Evolutionary conservation across 495 filamentous ascomycete genomes (phyloP).

Genomic region (Cenococcum geophilum): DNA sequence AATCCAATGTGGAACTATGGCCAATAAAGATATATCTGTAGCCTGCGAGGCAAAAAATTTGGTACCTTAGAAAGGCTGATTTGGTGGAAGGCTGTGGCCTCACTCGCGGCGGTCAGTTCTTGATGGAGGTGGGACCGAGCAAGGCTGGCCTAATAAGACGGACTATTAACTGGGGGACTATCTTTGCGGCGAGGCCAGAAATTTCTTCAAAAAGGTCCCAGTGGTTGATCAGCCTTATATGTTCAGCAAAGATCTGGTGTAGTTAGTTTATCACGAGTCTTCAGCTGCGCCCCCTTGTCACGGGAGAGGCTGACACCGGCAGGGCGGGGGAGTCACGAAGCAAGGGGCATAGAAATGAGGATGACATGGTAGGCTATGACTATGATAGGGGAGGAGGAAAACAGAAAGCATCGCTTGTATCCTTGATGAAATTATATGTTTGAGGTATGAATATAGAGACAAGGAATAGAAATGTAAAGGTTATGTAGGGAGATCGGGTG

Average conservation of each 20-base stretch:
- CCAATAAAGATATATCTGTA: background rate
- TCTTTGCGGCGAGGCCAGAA: background rate
- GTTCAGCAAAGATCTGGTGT: background rate
- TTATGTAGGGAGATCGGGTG: background rate
- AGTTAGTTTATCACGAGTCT: background rate
- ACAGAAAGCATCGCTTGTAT: background rate
- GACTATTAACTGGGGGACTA: background rate
- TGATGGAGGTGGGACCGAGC: background rate
- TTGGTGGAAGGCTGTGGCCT: too few species aligned
- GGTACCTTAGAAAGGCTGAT: background rate
- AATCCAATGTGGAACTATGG: background rate
- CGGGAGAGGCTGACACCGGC: slow-evolving; percentile 4
- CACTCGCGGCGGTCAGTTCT: too few species aligned
- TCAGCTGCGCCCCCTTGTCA: slow-evolving; percentile 3
- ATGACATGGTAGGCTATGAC: background rate
- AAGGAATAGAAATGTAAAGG: too few species aligned
- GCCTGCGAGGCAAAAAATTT: slow-evolving; percentile 4
- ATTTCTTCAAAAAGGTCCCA: background rate
- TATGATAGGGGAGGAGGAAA: background rate
- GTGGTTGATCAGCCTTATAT: background rate
- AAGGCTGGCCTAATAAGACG: background rate
- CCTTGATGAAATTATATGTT: too few species aligned
- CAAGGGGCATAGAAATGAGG: background rate
- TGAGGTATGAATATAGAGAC: too few species aligned
- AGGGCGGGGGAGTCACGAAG: background rate